These are phyloP conservation scores for Komagataella phaffii DNA, from an alignment of 805 yeast genomes.

Conservation along the genomic window DNA sequence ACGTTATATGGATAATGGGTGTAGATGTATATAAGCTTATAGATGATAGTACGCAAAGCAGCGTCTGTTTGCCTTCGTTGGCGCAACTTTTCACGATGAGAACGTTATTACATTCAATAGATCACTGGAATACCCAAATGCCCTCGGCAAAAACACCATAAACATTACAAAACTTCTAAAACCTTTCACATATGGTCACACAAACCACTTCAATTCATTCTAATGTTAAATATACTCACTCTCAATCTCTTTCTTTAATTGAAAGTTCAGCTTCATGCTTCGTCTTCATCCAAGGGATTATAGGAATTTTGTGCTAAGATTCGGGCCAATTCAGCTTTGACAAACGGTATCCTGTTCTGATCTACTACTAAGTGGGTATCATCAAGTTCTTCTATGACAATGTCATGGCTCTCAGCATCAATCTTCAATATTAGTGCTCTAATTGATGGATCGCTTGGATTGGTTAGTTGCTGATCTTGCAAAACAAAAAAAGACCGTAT, in stretches of 20 bases:
- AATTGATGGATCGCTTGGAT: slow-evolving; percentile 74
- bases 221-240: too few species aligned
- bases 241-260: too few species aligned
- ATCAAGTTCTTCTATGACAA: slow-evolving; percentile 67
- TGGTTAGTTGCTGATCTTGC: slow-evolving; percentile 1
- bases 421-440: slow-evolving; percentile 74
- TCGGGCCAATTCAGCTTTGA: slow-evolving; percentile 66
- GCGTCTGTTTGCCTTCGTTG: background rate
- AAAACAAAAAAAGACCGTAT: background rate
- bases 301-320: slow-evolving; percentile 74
- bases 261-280: slow-evolving; percentile 2
- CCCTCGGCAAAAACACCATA: too few species aligned
- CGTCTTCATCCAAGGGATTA: slow-evolving; percentile 71
- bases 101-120: too few species aligned
- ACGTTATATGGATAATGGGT: background rate
- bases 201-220: too few species aligned
- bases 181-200: too few species aligned
- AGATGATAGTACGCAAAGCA: background rate
- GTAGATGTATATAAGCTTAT: too few species aligned
- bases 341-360: slow-evolving; percentile 57
- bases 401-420: slow-evolving; percentile 64
- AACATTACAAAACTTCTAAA: too few species aligned
- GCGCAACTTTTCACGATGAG: background rate
- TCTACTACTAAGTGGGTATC: slow-evolving; percentile 83
- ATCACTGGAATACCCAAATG: too few species aligned